Percentiles rank a stretch among this genome's conserved stretches.
Evolutionary conservation across 345 rosid species (phyloP).

Genomic region (Boechera retrofracta): DNA sequence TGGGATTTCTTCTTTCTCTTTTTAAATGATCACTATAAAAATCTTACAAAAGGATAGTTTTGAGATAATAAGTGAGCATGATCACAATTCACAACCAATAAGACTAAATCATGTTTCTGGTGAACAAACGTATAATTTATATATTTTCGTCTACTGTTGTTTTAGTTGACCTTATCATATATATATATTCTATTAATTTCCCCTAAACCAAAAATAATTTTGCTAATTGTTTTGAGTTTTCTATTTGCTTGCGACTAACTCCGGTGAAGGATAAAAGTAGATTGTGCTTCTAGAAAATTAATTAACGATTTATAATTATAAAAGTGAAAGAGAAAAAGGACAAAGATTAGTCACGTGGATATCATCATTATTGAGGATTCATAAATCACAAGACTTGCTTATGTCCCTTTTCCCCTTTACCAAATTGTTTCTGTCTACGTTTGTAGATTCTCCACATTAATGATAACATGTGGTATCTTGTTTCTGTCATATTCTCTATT

Average conservation of each 20-base stretch:
- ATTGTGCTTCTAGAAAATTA: conserved; percentile 2
- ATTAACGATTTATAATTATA: not conserved
- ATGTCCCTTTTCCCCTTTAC: conserved; percentile 4
- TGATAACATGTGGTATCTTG: conserved; percentile 12
- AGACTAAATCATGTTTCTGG: conserved; percentile 9
- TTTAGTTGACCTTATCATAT: not conserved
- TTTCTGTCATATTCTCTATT: not conserved
- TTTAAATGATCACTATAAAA: not conserved
- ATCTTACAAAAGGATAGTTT: not conserved
- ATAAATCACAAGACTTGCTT: not conserved
- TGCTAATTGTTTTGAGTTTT: not conserved
- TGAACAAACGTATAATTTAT: conserved; percentile 12
- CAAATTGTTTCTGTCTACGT: conserved; percentile 19
- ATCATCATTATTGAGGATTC: conserved; percentile 23
- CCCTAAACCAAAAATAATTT: not conserved
- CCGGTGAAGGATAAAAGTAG: not conserved
- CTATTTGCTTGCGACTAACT: conserved; percentile 8
- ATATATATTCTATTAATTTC: not conserved
- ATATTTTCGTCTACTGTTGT: not conserved
- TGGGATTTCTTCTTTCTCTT: too few species aligned
- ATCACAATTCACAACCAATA: not conserved
- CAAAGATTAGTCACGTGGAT: conserved; percentile 40
- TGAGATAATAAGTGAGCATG: not conserved
- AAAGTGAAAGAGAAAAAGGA: not conserved
- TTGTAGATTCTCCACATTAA: conserved; percentile 36